Conservation (phyloP, 768 basidiomycete genomes). For the Strobilomyces confusus region DNA sequence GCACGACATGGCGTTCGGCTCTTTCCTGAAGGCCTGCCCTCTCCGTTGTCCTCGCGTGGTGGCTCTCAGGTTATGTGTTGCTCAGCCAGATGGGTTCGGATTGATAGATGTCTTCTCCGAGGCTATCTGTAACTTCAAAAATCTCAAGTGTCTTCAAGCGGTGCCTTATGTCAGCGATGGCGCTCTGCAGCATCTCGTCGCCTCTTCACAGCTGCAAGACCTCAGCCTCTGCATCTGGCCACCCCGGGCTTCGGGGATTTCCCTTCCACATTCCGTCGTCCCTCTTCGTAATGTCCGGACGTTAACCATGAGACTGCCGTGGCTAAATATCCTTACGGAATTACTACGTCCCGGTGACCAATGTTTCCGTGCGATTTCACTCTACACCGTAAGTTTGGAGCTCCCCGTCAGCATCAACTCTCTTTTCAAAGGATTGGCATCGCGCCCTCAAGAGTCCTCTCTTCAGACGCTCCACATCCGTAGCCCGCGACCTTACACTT, state of each 20-base stretch:
- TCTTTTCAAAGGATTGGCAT: not conserved
- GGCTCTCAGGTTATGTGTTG: not conserved
- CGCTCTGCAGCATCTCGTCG: not conserved
- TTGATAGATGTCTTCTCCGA: not conserved
- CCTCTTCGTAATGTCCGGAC: not conserved
- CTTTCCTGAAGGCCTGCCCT: not conserved
- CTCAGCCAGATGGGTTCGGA: fast-evolving
- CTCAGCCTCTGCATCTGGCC: not conserved
- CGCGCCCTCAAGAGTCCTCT: not conserved
- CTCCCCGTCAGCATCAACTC: not conserved
- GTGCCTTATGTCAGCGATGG: not conserved
- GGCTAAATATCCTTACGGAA: not conserved
- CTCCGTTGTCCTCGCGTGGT: not conserved
- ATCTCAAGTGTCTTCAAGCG: not conserved
- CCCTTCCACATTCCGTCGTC: not conserved
- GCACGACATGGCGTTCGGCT: not conserved
- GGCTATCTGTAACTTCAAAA: not conserved
- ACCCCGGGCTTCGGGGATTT: not conserved
- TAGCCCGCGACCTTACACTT: no score
- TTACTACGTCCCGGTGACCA: not conserved
- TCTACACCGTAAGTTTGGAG: not conserved
- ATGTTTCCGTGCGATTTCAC: not conserved
- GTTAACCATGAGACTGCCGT: not conserved
- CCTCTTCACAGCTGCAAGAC: not conserved
- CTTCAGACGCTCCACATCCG: not conserved